Base-by-base conservation (phyloP, 352 stramenopile species). In the Poterioochromonas sp. region DNA sequence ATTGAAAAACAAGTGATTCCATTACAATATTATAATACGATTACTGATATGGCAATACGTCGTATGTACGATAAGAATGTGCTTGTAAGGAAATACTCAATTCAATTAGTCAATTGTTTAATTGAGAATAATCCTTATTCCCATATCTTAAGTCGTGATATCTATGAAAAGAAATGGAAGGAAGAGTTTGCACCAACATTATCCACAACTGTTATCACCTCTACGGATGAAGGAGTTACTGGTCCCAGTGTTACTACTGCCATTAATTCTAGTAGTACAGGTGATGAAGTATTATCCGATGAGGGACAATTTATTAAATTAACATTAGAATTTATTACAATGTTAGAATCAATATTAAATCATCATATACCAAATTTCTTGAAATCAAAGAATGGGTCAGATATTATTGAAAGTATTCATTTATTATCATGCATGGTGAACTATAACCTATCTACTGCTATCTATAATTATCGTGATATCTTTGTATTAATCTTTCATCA, bases 111-210 rank as follows among this genome's bases (percentile, higher is more conserved):
- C 1, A 94, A 88, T n/a, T 79, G 87, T 26, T 68, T 97, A 44
- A 79, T 98, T 2, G 90, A 96, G 81, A 93, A 91, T 76, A 98
- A 98, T 80, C 94, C 93, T 12, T 98, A 93, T 80, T 92, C 94
- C 86, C 90, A 89, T 22, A 90, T 91, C 60, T 83, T 98, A 11
- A 85, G 97, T 37, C 58, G 83, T 83, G 41, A 64, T 71, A 65
- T 65, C 5, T 65, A 29, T 39, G 8, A 65, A 65, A 12, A 35
- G 34, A 5, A 65, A 39, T 39, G 5, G 26, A 58, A 15, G 3
- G 54, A 65, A 35, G 54, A 65, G 26, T 65, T 65, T 5, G 26
- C 3, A 39, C 3, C 12, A 65, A 65, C n/a, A 65, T 39, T 32
- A 39, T 12, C 54, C 26, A 39, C 54, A 32, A 11, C 3, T 39